phyloP scores from a whole-genome alignment of 192 early-diverging fungal genomes.

The Coemansia sp. region DNA sequence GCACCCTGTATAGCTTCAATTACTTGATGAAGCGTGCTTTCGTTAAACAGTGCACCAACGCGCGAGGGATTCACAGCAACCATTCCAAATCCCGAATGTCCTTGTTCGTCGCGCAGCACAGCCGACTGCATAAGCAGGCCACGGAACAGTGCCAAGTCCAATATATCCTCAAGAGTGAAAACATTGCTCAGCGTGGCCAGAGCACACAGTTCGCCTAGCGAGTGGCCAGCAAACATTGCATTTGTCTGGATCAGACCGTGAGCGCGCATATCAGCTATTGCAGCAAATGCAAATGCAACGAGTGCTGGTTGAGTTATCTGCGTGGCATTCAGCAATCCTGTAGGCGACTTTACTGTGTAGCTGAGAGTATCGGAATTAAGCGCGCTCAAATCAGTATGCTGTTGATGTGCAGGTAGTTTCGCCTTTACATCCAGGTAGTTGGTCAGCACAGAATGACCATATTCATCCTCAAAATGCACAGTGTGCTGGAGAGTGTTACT shows the following conservation, averaged over 20 bases:
- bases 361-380: constrained; percentile 14
- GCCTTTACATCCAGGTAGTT: constrained; percentile 76
- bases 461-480: constrained; percentile 25
- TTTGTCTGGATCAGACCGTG: constrained; percentile 76
- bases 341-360: constrained; percentile 59
- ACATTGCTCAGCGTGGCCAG: constrained; percentile 79
- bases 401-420: too few relatives aligned
- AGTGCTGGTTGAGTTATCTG: constrained; percentile 92
- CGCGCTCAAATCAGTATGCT: constrained; percentile 9
- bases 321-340: constrained; percentile 83
- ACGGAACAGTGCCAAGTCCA: constrained; percentile 91
- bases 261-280: constrained; percentile 84
- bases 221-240: constrained; percentile 89
- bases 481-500: constrained; percentile 62
- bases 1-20: constrained; percentile 67
- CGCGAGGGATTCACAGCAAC: constrained; percentile 85
- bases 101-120: constrained; percentile 73
- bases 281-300: constrained; percentile 82
- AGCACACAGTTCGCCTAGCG: constrained; percentile 89
- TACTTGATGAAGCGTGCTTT: constrained; percentile 64
- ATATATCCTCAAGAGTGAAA: constrained; percentile 72
- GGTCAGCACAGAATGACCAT: constrained; percentile 73
- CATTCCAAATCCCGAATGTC: constrained; percentile 92
- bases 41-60: constrained; percentile 71
- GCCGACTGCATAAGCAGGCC: constrained; percentile 97